Evolutionary conservation across 73 alveolate species (phyloP).

Genomic region (Paramecium biaurelia): DNA sequence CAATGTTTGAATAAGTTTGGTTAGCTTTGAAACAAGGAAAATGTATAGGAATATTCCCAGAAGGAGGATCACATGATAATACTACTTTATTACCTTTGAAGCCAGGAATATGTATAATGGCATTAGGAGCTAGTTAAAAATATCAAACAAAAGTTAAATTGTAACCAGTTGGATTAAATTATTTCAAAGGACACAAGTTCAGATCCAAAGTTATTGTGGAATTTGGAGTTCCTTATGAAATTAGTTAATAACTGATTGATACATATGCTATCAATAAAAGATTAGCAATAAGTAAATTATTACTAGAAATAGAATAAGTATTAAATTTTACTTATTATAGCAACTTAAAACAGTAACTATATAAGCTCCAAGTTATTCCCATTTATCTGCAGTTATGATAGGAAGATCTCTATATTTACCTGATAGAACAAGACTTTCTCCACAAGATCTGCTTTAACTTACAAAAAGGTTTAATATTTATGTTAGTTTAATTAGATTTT

Average conservation of each 20-base stretch:
- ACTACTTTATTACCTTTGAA: constrained; percentile 88
- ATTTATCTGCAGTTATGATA: constrained; percentile 73
- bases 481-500: constrained; percentile 63
- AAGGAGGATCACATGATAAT: constrained; percentile 98
- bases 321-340: not conserved
- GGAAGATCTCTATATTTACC: constrained; percentile 90
- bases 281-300: constrained; percentile 78
- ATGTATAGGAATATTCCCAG: constrained; percentile 97
- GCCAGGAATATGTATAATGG: constrained; percentile 96
- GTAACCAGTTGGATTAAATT: constrained; percentile 92
- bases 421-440: constrained; percentile 67
- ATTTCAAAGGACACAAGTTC: constrained; percentile 89
- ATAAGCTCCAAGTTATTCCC: constrained; percentile 90
- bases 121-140: constrained; percentile 94
- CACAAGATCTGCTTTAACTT: constrained; percentile 74
- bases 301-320: constrained; percentile 81
- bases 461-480: constrained; percentile 38
- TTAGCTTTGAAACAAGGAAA: constrained; percentile 79
- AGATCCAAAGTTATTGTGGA: constrained; percentile 90
- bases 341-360: constrained; percentile 83
- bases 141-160: constrained; percentile 80
- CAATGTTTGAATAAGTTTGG: constrained; percentile 86
- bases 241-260: constrained; percentile 78
- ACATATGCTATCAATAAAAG: constrained; percentile 79
- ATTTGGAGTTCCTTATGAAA: constrained; percentile 91